Base-by-base conservation (phyloP, 2,329 filamentous ascomycete species). In the Ramularia endophylla region DNA sequence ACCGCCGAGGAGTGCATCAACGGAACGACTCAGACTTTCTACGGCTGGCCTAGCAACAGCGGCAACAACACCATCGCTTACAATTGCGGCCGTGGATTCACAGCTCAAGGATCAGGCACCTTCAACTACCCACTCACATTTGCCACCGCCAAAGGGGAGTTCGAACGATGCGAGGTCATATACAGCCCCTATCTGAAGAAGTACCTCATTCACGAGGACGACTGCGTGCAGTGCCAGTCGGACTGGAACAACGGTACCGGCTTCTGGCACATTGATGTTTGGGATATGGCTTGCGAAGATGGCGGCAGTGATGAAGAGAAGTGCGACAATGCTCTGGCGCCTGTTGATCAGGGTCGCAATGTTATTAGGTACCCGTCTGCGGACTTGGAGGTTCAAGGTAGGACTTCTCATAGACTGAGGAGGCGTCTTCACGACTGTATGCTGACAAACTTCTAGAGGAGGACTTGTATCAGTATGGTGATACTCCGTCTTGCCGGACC, bases 131-230 rank as follows among this genome's bases (percentile, higher is more conserved):
- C 67, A 1, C 45, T 70, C 18, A 70, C 68, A 1, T 67, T 71
- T 36, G 69, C 69, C 19, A 66, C 62, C 4, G 64, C 67, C 2
- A 51, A 54, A 4, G 64, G 63, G 31, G 63, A 66, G 38, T 69
- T 70, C 54, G 51, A 55, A 1, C 38, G 52, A 16, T 72, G 70
- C 57, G 68, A 71, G 46, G 56, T 70, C 42, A 57, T 72, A 30
- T 73, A 70, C 43, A 50, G 60, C n/a, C 68, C 68, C 0, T 68
- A 67, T 43, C 44, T 69, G 20, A 60, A 59, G 39, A 72, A 73
- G 52, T 72, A 72, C 44, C 52, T 68, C 4, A 57, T 61, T 3
- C 56, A 58, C 28, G 59, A 67, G 45, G 65, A 65, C 36, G 52
- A 46, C 22, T 67, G 64, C 43, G 55, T 43, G 3, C 46, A 61